Evolutionary conservation across 768 basidiomycete genomes (phyloP), one percentile per base, ranked within the genome.

Genomic region (Mycena albidolilacea): DNA sequence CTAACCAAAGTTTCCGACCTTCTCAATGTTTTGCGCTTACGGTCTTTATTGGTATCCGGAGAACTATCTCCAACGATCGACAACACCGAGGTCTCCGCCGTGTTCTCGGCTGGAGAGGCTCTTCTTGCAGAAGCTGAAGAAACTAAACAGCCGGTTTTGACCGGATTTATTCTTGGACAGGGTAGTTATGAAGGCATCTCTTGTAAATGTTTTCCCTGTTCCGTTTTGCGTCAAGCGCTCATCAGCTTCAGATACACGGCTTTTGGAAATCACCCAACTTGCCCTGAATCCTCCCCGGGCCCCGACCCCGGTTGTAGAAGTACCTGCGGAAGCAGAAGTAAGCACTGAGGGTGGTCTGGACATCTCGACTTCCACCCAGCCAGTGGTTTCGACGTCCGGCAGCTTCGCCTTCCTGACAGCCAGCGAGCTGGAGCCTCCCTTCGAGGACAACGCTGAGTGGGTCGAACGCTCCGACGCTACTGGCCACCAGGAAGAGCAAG

Each of bases 391-490:
- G 75, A 79, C 82, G 8, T 84, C 90, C 0, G 86, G 87, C 67
- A 89, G 90, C 81, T 92, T 95, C 87, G 90, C 89, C 77, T 96
- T 95, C 81, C 92, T 96, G 84, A 91, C 94, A 81, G 92, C 88
- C 70, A 95, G 94, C 80, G 94, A 95, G 77, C 85, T 95, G 44
- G 94, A 93, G 72, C 79, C 85, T 0, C 59, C 85, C 12, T 87
- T 89, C 43, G 90, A 91, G 68, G 84, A 89, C 23, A 85, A 78
- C 38, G 84, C 84, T 9, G 91, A 91, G 77, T 91, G 88, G 87
- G 87, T 89, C 11, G 88, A 91, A 77, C 84, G 85, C 41, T 75
- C 86, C 21, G 87, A 88, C 17, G 82, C 78, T 62, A 82, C 76
- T 64, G 74, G 70, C 30, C 65, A 78, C 23, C 71, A 69, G 30